A percentile compares a stretch with the other conserved stretches of the same genome.
Conservation (phyloP, 2,329 filamentous ascomycete species). For the Onygenales sp. region DNA sequence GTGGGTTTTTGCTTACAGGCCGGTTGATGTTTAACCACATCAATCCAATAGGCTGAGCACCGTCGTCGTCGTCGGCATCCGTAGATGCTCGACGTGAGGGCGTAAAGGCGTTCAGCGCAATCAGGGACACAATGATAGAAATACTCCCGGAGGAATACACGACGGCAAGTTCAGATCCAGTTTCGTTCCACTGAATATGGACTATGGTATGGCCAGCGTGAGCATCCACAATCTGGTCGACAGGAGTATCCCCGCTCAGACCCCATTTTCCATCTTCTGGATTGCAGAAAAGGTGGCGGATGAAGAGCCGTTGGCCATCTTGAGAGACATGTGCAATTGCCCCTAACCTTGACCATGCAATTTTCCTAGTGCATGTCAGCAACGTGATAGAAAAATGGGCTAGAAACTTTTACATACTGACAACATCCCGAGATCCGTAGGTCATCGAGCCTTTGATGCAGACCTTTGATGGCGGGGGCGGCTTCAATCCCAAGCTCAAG, state of each 20-base stretch:
- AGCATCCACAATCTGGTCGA: constrained; percentile 52
- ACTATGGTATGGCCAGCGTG: constrained; percentile 58
- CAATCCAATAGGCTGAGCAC: constrained; percentile 69
- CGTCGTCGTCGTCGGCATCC: constrained; percentile 62
- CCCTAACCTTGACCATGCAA: constrained; percentile 82
- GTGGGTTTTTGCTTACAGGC: constrained; percentile 24
- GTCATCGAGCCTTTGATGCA: constrained; percentile 67
- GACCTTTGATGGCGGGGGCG: constrained; percentile 51
- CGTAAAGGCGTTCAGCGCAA: constrained; percentile 63
- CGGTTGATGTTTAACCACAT: constrained; percentile 67
- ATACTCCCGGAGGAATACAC: constrained; percentile 72
- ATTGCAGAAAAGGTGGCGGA: constrained; percentile 63
- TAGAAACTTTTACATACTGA: constrained; percentile 51
- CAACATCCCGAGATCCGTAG: constrained; percentile 66
- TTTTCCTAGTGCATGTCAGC: constrained; percentile 46
- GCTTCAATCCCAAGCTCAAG: constrained; percentile 50
- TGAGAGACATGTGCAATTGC: constrained; percentile 72
- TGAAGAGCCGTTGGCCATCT: constrained; percentile 60
- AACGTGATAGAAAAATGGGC: neutral
- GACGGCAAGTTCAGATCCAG: constrained; percentile 70
- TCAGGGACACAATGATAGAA: constrained; percentile 60
- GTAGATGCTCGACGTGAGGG: constrained; percentile 51
- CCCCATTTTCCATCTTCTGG: constrained; percentile 64
- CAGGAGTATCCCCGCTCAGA: constrained; percentile 60
- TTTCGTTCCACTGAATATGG: constrained; percentile 74